Base-by-base conservation (phyloP, 2,329 filamentous ascomycete genomes). In the Fusarium mangiferae region DNA sequence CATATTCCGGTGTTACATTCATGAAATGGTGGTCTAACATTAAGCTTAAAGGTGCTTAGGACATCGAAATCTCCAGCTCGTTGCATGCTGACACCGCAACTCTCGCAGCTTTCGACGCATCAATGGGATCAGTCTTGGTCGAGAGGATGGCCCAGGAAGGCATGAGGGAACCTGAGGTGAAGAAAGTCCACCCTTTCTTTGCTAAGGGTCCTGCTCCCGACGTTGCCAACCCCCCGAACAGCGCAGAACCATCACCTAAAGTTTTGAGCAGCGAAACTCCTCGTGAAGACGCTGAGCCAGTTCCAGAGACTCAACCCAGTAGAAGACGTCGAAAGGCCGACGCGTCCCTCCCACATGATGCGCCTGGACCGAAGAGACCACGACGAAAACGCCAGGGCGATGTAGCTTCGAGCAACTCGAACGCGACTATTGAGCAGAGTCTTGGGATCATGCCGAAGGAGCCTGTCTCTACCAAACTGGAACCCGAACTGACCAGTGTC, bases 181-280 rank as follows among this genome's bases (percentile, higher is more conserved):
- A 84, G 76, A 88, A 87, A 72, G 77, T 90, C 42, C 89, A 90
- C 73, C 88, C 89, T 24, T 89, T 90, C 80, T 90, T 90, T 76
- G 77, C 81, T 44, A 82, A 80, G 63, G 64, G 52, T 12, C 66
- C 78, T 51, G 30, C 64, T 26, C 60, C 66, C 35, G 67, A 74
- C 17, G 39, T 56, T 39, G 35, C 65, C 38, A 26, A 51, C n/a
- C 36, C 58, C n/a, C 49, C 71, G 14, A 60, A 55, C n/a, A 35
- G 49, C 26, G 54, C 64, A 30, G 22, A 49, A 18, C 52, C 58
- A 30, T 13, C 69, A 36, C 22, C 54, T 13, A 33, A 46, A 28
- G 28, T 38, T 15, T 39, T 36, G 7, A 57, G 68, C 36, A 46
- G 57, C 28, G 67, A 63, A 51, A 33, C 44, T 26, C 64, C 38